Conservation (phyloP, 2,329 filamentous ascomycete species). For the Ceratocystis huliohia region DNA sequence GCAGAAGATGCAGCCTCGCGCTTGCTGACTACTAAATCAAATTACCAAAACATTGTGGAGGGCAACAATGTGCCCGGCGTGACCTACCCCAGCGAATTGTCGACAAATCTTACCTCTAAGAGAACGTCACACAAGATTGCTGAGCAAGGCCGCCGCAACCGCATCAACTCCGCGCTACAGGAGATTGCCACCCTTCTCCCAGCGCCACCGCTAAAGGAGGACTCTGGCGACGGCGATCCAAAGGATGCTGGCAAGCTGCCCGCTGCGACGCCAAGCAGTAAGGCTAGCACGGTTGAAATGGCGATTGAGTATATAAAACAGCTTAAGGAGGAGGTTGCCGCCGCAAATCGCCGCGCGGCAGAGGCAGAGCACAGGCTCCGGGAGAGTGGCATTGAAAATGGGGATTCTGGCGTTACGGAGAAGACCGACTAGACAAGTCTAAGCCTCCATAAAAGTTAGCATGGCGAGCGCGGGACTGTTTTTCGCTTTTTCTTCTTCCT, state of each 20-base stretch:
- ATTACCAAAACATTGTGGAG: conserved; percentile 94
- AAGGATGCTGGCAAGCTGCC: conserved; percentile 31
- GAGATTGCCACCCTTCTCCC: conserved; percentile 86
- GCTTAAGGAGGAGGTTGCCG: conserved; percentile 59
- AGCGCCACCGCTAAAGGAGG: conserved; percentile 34
- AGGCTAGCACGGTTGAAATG: conserved; percentile 93
- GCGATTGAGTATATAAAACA: conserved; percentile 91
- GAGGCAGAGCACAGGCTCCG: conserved; percentile 50
- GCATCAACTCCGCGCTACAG: conserved; percentile 86
- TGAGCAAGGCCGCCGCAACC: conserved; percentile 86
- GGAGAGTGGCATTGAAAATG: conserved; percentile 20
- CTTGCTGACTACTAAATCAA: conserved; percentile 83
- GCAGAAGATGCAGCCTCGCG: conserved; percentile 52
- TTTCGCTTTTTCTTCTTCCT: background rate
- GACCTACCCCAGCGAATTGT: conserved; percentile 78
- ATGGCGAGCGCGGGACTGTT: background rate
- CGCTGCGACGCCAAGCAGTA: conserved; percentile 57
- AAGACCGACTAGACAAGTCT: background rate
- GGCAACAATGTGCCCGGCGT: conserved; percentile 83
- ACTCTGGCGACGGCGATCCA: conserved; percentile 35
- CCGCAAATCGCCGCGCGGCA: conserved; percentile 50
- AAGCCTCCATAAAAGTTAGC: too few relatives aligned
- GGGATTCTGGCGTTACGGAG: conserved; percentile 27
- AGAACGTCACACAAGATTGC: conserved; percentile 96
- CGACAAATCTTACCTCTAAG: conserved; percentile 89